A percentile compares a stretch with the other conserved stretches of the same genome.
phyloP scores from a whole-genome alignment of 192 early-diverging fungal genomes.

The Coemansia guatemalensis region DNA sequence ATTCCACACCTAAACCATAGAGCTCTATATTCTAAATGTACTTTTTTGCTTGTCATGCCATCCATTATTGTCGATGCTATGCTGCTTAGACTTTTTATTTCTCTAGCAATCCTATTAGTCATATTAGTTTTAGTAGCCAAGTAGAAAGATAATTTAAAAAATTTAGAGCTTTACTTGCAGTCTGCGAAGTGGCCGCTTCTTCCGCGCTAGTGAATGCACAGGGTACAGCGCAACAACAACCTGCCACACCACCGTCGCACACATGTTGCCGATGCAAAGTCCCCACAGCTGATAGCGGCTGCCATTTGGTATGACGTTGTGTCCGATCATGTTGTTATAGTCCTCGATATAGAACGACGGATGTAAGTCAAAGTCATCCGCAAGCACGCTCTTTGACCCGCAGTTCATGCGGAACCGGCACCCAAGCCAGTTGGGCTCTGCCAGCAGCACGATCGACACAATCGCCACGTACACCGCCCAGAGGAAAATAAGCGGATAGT shows the following conservation, averaged over 20 bases:
- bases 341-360: constrained; percentile 40
- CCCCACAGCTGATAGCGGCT: constrained; percentile 58
- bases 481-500: constrained; percentile 57
- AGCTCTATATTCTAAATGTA: not conserved
- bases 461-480: constrained; percentile 53
- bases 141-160: constrained; percentile 10
- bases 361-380: constrained; percentile 30
- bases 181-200: constrained; percentile 34
- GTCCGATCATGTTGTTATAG: constrained; percentile 53
- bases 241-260: constrained; percentile 43
- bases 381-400: constrained; percentile 53
- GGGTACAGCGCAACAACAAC: constrained; percentile 52
- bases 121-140: not conserved
- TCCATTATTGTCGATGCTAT: not conserved
- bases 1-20: no score
- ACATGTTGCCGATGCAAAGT: constrained; percentile 52
- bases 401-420: constrained; percentile 71
- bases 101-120: not conserved
- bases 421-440: constrained; percentile 59
- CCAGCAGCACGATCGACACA: constrained; percentile 57
- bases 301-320: constrained; percentile 60
- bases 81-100: not conserved
- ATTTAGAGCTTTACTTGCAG: constrained; percentile 45
- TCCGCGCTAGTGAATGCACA: constrained; percentile 26
- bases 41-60: not conserved